phyloP scores from a whole-genome alignment of 306 rosid species.

The Vigna reflexopilosa region DNA sequence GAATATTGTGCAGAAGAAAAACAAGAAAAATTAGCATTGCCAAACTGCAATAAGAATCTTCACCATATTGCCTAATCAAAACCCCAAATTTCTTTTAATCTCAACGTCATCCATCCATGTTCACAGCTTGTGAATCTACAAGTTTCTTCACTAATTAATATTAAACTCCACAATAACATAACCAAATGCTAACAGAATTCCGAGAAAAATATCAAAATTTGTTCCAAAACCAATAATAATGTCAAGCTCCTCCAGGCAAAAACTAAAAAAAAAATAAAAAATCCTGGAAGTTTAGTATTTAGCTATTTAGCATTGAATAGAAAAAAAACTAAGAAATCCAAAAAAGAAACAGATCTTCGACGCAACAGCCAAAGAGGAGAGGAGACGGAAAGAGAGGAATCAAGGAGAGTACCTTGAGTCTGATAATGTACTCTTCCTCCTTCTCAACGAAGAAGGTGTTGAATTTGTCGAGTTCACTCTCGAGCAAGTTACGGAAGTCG shows the following conservation, averaged over 20 bases:
- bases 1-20: slow-evolving; percentile 5
- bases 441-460: slow-evolving; percentile 91
- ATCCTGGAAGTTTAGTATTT: neutral
- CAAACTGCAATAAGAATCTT: slow-evolving; percentile 23
- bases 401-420: slow-evolving; percentile 70
- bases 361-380: neutral
- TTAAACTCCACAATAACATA: slow-evolving; percentile 10
- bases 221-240: neutral
- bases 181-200: neutral
- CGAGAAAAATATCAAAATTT: neutral
- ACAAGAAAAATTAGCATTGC: slow-evolving; percentile 14
- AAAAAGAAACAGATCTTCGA: neutral
- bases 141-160: neutral
- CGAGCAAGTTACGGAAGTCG: slow-evolving; percentile 69
- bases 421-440: slow-evolving; percentile 94
- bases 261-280: neutral
- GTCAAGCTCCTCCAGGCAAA: neutral
- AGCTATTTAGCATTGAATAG: neutral
- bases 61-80: neutral
- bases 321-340: neutral
- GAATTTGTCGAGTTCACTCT: slow-evolving; percentile 93
- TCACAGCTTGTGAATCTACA: neutral
- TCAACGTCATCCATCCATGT: neutral
- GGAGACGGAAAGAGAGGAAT: neutral
- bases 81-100: neutral